A percentile compares a stretch with the other conserved stretches of the same genome.
These are phyloP conservation scores for Ogataea degrootiae DNA, from an alignment of 805 yeast species.

Conservation along the genomic window DNA sequence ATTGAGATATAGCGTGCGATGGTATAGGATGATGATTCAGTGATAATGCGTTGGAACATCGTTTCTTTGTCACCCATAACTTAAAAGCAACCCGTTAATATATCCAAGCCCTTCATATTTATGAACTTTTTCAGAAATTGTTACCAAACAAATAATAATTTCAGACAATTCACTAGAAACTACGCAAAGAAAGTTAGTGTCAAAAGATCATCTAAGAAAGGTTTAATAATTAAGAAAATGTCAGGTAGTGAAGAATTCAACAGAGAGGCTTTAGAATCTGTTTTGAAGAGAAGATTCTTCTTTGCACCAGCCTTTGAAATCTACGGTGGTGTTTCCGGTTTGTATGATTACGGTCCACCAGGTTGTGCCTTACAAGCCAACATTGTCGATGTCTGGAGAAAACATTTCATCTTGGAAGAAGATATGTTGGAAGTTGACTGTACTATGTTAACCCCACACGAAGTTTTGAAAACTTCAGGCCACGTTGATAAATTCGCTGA, in stretches of 20 bases:
- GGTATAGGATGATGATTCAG: conserved; percentile 24
- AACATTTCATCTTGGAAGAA: conserved; percentile 94
- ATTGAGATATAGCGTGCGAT: too few species aligned
- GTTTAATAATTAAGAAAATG: conserved; percentile 16
- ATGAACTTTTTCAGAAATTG: conserved; percentile 5
- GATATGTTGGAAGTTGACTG: conserved; percentile 98
- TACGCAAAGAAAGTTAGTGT: conserved; percentile 11
- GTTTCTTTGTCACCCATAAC: neutral
- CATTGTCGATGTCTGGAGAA: conserved; percentile 92
- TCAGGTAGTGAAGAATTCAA: conserved; percentile 39
- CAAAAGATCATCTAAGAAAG: conserved; percentile 9
- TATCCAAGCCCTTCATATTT: neutral
- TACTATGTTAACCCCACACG: conserved; percentile 96
- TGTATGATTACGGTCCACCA: conserved; percentile 98
- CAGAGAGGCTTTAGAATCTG: conserved; percentile 86
- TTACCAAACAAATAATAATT: neutral
- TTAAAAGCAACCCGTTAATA: too few species aligned
- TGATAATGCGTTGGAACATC: neutral
- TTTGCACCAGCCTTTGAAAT: conserved; percentile 97
- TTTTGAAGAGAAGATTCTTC: conserved; percentile 91
- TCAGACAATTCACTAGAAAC: conserved; percentile 9
- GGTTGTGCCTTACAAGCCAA: conserved; percentile 98
- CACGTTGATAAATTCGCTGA: conserved; percentile 99
- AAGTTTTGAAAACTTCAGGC: conserved; percentile 97
- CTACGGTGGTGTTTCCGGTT: conserved; percentile 97